Conservation (phyloP, 2,329 filamentous ascomycete genomes). For the Leptographium lundbergii region DNA sequence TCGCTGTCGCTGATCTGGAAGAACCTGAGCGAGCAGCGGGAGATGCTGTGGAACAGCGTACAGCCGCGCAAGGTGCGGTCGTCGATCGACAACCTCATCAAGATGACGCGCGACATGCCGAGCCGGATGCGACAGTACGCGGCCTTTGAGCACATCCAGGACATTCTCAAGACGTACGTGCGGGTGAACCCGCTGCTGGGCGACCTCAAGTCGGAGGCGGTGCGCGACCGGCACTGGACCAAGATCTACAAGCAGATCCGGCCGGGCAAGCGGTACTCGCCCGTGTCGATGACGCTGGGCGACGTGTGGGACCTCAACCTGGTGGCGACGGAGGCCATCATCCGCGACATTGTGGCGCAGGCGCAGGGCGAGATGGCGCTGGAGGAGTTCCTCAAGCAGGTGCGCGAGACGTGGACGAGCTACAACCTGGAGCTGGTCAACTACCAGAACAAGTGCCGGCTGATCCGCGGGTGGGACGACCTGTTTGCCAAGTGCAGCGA, state of each 20-base stretch:
- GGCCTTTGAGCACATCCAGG: slow-evolving; percentile 98
- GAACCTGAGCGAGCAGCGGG: slow-evolving; percentile 84
- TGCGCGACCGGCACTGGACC: slow-evolving; percentile 91
- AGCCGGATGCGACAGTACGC: slow-evolving; percentile 98
- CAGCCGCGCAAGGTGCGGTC: slow-evolving; percentile 86
- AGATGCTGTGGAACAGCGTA: slow-evolving; percentile 88
- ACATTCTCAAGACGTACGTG: slow-evolving; percentile 71
- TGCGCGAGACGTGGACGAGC: slow-evolving; percentile 92
- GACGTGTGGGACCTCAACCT: slow-evolving; percentile 98
- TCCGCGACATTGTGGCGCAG: slow-evolving; percentile 87
- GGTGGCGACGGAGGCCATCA: slow-evolving; percentile 70
- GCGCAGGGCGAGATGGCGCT: slow-evolving; percentile 97
- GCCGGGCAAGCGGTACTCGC: slow-evolving; percentile 85
- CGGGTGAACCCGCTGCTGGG: slow-evolving; percentile 82
- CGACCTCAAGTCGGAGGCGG: slow-evolving; percentile 91
- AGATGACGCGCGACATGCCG: slow-evolving; percentile 98
- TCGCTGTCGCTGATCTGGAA: slow-evolving; percentile 93
- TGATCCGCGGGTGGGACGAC: slow-evolving; percentile 97
- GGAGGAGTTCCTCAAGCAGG: slow-evolving; percentile 92
- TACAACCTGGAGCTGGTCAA: slow-evolving; percentile 90
- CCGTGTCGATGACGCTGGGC: slow-evolving; percentile 88
- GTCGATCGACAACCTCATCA: slow-evolving; percentile 81
- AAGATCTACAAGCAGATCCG: slow-evolving; percentile 96
- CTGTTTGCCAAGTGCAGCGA: slow-evolving; percentile 98
- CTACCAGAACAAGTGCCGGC: slow-evolving; percentile 94